Evolutionary conservation across 2,329 filamentous ascomycete genomes (phyloP).

Genomic region (Exophiala spinifera): DNA sequence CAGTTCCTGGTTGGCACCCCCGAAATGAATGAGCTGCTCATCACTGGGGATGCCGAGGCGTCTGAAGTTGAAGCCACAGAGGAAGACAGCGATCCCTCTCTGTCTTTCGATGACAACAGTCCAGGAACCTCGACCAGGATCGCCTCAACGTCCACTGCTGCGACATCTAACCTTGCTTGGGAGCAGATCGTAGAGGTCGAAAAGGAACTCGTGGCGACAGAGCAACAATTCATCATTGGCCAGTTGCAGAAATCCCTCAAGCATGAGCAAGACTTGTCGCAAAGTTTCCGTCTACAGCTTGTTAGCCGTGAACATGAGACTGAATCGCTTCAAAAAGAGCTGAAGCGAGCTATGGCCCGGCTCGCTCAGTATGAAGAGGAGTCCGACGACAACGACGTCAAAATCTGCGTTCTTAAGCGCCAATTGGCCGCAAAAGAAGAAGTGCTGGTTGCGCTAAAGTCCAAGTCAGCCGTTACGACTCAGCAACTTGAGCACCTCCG

Average conservation of each 20-base stretch:
- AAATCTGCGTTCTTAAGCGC: background rate
- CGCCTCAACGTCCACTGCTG: too few species aligned
- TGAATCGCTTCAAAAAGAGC: background rate
- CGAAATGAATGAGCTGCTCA: too few species aligned
- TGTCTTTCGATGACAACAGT: too few species aligned
- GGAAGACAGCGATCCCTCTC: too few species aligned
- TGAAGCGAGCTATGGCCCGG: background rate
- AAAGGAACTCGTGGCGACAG: too few species aligned
- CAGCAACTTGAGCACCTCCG: background rate
- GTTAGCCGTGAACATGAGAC: conserved; percentile 4
- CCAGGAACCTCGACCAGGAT: too few species aligned
- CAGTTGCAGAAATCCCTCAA: background rate
- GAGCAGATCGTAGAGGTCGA: too few species aligned
- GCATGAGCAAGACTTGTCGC: background rate
- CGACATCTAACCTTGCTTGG: too few species aligned
- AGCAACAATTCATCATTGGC: too few species aligned
- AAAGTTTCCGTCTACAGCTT: conserved; percentile 4
- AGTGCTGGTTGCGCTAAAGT: background rate
- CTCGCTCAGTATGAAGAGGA: conserved; percentile 4
- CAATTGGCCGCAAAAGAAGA: background rate
- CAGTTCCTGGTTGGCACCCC: too few species aligned
- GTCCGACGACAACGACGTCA: background rate
- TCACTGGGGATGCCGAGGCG: too few species aligned
- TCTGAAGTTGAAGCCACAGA: too few species aligned
- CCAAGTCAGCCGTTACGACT: background rate